Evolutionary conservation across 805 yeast species (phyloP).

Genomic region (Wickerhamiella australiensis): DNA sequence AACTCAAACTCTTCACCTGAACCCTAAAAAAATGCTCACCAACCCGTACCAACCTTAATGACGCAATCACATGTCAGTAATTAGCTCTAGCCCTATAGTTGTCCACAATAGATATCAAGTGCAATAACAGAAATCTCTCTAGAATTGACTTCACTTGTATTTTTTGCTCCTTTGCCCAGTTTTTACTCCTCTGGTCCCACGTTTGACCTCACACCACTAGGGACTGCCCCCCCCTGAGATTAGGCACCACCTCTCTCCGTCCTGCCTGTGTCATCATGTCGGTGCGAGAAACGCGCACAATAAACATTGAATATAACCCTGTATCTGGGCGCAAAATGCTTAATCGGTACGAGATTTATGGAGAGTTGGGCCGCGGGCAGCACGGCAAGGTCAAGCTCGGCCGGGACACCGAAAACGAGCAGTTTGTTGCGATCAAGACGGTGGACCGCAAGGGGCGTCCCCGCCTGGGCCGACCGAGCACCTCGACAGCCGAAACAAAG

Average conservation of each 20-base stretch:
- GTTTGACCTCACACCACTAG: not conserved
- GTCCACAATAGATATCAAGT: no score
- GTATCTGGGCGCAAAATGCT: constrained; percentile 65
- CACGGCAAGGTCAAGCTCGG: constrained; percentile 97
- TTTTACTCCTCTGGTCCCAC: no score
- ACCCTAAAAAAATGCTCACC: no score
- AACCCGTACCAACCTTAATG: no score
- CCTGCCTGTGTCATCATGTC: constrained; percentile 10
- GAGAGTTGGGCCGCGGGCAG: constrained; percentile 89
- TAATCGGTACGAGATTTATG: constrained; percentile 78
- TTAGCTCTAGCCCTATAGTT: no score
- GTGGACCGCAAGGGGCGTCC: constrained; percentile 63
- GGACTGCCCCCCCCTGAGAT: no score
- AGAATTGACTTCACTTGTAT: no score
- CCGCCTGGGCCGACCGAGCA: constrained; percentile 36
- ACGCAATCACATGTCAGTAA: no score
- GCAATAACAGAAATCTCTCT: no score
- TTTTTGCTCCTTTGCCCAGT: no score
- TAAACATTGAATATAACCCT: constrained; percentile 81
- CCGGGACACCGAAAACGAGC: constrained; percentile 45
- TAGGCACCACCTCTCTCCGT: no score
- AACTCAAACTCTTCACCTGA: no score
- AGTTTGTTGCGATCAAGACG: constrained; percentile 81
- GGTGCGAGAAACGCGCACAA: constrained; percentile 75
- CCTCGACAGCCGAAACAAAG: constrained; percentile 48